Percentiles rank a stretch among this genome's conserved stretches.
These are phyloP conservation scores for Gaertneriomyces sp. DNA, from an alignment of 192 early-diverging fungal species.

Conservation along the genomic window DNA sequence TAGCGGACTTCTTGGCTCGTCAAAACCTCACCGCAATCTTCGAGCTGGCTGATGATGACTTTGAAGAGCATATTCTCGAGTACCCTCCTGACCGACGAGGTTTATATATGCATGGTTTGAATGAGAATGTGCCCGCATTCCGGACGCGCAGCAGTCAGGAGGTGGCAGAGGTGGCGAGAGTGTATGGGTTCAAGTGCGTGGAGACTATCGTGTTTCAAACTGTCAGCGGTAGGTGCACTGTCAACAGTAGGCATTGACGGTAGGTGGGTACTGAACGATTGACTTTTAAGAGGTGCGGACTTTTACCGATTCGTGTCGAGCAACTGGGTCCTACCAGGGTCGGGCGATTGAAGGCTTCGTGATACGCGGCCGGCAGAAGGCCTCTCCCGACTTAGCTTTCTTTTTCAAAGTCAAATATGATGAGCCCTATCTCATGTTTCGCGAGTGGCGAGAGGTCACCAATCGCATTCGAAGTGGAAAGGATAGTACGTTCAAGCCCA, in stretches of 20 bases:
- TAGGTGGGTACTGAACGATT: conserved; percentile 3
- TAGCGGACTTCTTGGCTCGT: conserved; percentile 67
- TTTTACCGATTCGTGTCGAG: conserved; percentile 65
- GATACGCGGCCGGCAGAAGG: conserved; percentile 62
- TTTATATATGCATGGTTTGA: conserved; percentile 89
- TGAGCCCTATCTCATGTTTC: conserved; percentile 88
- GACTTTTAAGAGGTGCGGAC: conserved; percentile 51
- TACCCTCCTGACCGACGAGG: conserved; percentile 76
- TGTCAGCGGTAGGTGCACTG: conserved; percentile 31
- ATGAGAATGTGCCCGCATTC: conserved; percentile 71
- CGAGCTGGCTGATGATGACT: conserved; percentile 91
- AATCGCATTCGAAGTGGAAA: conserved; percentile 51
- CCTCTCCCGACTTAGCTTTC: conserved; percentile 21
- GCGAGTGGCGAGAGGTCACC: conserved; percentile 96
- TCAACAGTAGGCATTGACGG: no score
- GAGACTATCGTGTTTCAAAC: conserved; percentile 54
- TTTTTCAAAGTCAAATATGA: conserved; percentile 97
- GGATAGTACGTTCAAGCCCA: conserved; percentile 36
- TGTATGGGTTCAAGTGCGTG: conserved; percentile 70
- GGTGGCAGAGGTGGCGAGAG: conserved; percentile 59
- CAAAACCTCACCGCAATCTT: conserved; percentile 80
- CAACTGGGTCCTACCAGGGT: conserved; percentile 62
- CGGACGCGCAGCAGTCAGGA: conserved; percentile 64
- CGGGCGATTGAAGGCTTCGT: conserved; percentile 90
- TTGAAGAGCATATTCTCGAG: conserved; percentile 92